Percentiles rank a stretch among this genome's conserved stretches.
phyloP scores from a whole-genome alignment of 2,329 filamentous ascomycete species.

The Cadophora gregata region DNA sequence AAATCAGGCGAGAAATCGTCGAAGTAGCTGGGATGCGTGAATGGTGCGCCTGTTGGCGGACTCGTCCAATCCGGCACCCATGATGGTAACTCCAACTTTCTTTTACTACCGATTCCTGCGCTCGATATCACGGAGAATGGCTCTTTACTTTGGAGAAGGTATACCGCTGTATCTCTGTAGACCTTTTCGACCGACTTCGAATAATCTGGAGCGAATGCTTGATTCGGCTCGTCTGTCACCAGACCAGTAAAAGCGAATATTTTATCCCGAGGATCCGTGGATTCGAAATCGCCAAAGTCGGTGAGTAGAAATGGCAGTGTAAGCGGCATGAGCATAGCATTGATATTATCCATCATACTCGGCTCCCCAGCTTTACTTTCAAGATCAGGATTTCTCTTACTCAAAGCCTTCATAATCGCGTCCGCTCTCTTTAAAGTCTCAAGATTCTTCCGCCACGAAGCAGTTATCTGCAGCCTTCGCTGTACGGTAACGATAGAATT shows the following conservation, averaged over 20 bases:
- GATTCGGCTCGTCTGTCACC: neutral
- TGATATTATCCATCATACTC: neutral
- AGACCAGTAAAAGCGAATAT: constrained; percentile 1
- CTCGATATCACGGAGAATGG: neutral
- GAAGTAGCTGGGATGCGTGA: neutral
- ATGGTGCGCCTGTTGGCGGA: neutral
- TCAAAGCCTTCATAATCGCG: neutral
- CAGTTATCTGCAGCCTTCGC: neutral
- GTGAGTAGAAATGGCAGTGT: neutral
- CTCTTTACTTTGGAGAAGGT: neutral
- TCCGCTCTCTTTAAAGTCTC: neutral
- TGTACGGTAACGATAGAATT: neutral
- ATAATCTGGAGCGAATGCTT: neutral
- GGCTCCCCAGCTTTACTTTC: neutral
- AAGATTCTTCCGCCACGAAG: neutral
- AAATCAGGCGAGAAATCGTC: neutral
- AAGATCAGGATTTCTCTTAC: neutral
- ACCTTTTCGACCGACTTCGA: neutral
- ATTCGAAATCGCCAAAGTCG: neutral
- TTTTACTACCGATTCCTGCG: neutral
- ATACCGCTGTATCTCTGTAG: neutral
- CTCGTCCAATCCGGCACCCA: constrained; percentile 5
- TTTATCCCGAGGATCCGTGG: neutral
- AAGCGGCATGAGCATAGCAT: neutral
- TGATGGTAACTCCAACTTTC: neutral